These are phyloP conservation scores for Daldinia grandis DNA, from an alignment of 495 filamentous ascomycete species.

Conservation along the genomic window DNA sequence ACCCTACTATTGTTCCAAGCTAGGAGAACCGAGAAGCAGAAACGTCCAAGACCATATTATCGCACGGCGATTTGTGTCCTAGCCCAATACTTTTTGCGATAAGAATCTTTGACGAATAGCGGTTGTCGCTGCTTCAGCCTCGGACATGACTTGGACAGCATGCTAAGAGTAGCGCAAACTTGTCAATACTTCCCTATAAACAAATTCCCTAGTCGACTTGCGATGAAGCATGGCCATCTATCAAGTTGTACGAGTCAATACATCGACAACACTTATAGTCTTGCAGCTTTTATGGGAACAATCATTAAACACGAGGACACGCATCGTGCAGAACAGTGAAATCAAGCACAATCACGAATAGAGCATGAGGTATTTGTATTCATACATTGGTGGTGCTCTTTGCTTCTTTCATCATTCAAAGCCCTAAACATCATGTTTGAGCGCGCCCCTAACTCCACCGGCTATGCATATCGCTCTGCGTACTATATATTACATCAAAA, in stretches of 20 bases:
- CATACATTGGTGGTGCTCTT: conserved; percentile 17
- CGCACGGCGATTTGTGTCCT: not conserved
- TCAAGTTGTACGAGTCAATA: not conserved
- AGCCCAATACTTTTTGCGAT: not conserved
- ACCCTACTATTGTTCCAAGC: not conserved
- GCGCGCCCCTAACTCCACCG: conserved; percentile 24
- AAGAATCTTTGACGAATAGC: not conserved
- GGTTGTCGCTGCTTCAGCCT: not conserved
- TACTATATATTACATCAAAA: conserved; percentile 29
- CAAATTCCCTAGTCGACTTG: not conserved
- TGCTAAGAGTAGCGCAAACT: not conserved
- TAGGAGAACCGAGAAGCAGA: not conserved
- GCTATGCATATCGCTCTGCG: conserved; percentile 37
- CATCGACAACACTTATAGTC: not conserved
- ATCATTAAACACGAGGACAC: not conserved
- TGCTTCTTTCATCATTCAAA: conserved; percentile 1
- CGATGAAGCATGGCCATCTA: not conserved
- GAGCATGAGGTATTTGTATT: not conserved
- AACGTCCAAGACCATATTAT: not conserved
- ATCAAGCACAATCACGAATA: not conserved
- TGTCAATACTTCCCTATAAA: not conserved
- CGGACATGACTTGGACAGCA: not conserved
- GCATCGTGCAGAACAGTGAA: conserved; percentile 2
- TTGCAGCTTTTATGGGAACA: not conserved
- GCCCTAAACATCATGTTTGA: conserved; percentile 5